A percentile compares a stretch with the other conserved stretches of the same genome.
Conservation (phyloP, 768 basidiomycete genomes). For the Tulasnella sp. region DNA sequence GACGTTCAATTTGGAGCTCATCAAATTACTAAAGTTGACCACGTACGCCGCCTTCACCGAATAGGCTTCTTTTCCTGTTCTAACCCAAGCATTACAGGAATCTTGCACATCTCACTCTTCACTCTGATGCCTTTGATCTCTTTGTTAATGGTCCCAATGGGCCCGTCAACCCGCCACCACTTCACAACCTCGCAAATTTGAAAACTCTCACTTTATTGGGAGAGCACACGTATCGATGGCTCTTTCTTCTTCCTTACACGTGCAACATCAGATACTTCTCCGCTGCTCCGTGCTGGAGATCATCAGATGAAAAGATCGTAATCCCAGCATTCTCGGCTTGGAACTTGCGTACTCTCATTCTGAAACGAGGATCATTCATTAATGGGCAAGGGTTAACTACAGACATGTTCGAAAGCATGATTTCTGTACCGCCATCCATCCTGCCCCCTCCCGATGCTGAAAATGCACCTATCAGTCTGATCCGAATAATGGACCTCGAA, state of each 20-base stretch:
- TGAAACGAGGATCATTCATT: too few species aligned
- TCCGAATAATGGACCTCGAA: constrained; percentile 3
- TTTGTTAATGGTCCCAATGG: neutral
- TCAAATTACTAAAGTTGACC: neutral
- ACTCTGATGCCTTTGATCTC: constrained; percentile 5
- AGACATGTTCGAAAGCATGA: neutral
- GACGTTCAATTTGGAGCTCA: neutral
- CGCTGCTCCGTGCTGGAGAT: neutral
- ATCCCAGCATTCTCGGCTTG: neutral
- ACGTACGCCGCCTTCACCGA: neutral
- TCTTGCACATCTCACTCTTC: neutral
- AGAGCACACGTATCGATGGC: constrained; percentile 5
- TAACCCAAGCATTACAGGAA: neutral
- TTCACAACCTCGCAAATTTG: constrained; percentile 7
- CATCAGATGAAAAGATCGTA: constrained; percentile 4
- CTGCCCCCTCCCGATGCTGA: neutral
- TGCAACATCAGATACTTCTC: neutral
- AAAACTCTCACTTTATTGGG: neutral
- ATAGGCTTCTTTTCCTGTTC: neutral
- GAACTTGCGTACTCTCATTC: neutral
- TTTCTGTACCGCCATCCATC: neutral
- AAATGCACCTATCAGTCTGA: neutral
- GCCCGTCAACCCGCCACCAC: neutral
- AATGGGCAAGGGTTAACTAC: neutral
- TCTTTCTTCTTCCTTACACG: constrained; percentile 6